phyloP scores from a whole-genome alignment of 306 rosid genomes.

The Lithocarpus polystachyus region DNA sequence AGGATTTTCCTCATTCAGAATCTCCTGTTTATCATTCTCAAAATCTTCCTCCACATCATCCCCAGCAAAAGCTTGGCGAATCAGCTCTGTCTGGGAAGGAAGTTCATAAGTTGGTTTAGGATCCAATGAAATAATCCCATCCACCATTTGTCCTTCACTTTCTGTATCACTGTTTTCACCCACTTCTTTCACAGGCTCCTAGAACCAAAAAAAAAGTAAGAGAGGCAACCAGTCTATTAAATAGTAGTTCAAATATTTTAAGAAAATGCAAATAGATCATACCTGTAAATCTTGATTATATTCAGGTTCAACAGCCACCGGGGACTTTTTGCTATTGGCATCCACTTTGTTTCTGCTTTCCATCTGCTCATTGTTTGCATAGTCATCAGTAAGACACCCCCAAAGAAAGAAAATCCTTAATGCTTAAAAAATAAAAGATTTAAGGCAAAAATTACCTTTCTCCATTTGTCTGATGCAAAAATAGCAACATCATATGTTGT shows the following conservation, averaged over 20 bases:
- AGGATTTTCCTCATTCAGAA: conserved; percentile 77
- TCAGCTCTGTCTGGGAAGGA: conserved; percentile 90
- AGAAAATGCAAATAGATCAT: conserved; percentile 17
- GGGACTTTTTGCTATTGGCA: conserved; percentile 34
- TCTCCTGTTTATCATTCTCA: conserved; percentile 64
- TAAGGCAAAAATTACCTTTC: conserved; percentile 48
- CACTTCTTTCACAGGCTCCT: conserved; percentile 49
- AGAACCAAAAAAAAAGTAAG: conserved; percentile 3
- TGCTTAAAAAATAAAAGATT: neutral
- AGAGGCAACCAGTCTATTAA: conserved; percentile 12
- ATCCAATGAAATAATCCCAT: conserved; percentile 61
- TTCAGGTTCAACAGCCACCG: conserved; percentile 21
- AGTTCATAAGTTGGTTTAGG: conserved; percentile 63
- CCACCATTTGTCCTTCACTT: conserved; percentile 72
- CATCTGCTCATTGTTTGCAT: conserved; percentile 45
- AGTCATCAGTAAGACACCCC: neutral
- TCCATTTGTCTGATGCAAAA: conserved; percentile 70
- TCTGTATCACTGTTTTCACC: conserved; percentile 68
- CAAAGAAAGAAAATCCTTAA: neutral
- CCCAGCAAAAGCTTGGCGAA: conserved; percentile 79
- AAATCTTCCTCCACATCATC: conserved; percentile 91
- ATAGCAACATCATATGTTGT: conserved; percentile 80
- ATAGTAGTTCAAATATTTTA: neutral
- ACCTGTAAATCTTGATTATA: conserved; percentile 42
- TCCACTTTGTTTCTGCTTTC: conserved; percentile 38